Conservation (phyloP, 805 yeast genomes). For the Candida ulmi region DNA sequence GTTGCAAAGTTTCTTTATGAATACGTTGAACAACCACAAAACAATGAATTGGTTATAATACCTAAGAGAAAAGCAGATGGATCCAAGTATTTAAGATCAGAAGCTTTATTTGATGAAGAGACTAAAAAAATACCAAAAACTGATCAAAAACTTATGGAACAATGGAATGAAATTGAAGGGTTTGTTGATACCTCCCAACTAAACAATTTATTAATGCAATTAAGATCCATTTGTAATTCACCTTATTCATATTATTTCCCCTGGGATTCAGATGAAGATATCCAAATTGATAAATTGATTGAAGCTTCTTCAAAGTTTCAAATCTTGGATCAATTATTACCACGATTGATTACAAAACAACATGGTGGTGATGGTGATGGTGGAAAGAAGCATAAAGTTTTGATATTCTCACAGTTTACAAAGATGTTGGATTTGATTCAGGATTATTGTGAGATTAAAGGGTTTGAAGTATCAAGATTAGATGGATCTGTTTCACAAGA, state of each 20-base stretch:
- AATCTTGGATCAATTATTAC: slow-evolving; percentile 57
- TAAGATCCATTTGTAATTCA: slow-evolving; percentile 78
- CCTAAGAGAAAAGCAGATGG: too few species aligned
- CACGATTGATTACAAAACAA: slow-evolving; percentile 34
- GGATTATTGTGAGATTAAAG: slow-evolving; percentile 59
- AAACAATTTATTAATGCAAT: slow-evolving; percentile 74
- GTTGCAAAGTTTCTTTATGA: slow-evolving; percentile 32
- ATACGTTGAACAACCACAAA: too few species aligned
- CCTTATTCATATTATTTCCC: slow-evolving; percentile 85
- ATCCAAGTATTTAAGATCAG: slow-evolving; percentile 8
- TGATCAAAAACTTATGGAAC: slow-evolving; percentile 5
- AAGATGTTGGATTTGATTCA: slow-evolving; percentile 73
- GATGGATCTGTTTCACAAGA: slow-evolving; percentile 72
- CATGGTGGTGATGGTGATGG: too few species aligned
- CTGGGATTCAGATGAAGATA: slow-evolving; percentile 39
- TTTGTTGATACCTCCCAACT: slow-evolving; percentile 47
- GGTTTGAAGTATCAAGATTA: slow-evolving; percentile 48
- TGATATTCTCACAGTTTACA: slow-evolving; percentile 86
- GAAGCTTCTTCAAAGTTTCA: slow-evolving; percentile 68
- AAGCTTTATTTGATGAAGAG: not conserved
- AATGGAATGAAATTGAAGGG: slow-evolving; percentile 22
- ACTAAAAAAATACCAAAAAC: not conserved
- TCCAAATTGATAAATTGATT: slow-evolving; percentile 36
- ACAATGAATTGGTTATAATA: too few species aligned
- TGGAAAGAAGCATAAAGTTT: slow-evolving; percentile 77